These are phyloP conservation scores for Lasiosphaeris hirsuta DNA, from an alignment of 495 filamentous ascomycete species.

Conservation along the genomic window DNA sequence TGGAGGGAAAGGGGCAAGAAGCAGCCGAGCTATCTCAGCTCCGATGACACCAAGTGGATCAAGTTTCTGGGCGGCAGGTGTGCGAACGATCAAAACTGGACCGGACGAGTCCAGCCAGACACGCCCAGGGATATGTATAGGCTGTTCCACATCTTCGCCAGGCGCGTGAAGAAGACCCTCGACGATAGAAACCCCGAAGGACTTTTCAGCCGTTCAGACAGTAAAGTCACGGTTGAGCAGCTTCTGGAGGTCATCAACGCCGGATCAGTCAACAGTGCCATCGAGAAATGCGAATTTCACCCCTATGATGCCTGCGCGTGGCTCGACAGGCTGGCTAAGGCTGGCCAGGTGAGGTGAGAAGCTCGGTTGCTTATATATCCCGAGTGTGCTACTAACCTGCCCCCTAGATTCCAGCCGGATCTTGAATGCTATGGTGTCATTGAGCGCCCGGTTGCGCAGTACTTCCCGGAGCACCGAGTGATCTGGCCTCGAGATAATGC, in stretches of 20 bases:
- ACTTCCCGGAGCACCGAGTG: slow-evolving; percentile 28
- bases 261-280: slow-evolving; percentile 8
- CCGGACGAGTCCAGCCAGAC: slow-evolving; percentile 6
- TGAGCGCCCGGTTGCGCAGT: slow-evolving; percentile 12
- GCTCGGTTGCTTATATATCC: not conserved
- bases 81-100: slow-evolving; percentile 20
- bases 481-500: not conserved
- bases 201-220: slow-evolving; percentile 14
- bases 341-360: slow-evolving; percentile 17
- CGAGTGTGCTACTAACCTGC: not conserved
- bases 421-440: slow-evolving; percentile 26
- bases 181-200: slow-evolving; percentile 21
- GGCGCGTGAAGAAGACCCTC: slow-evolving; percentile 26
- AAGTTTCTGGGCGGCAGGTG: slow-evolving; percentile 17
- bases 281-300: slow-evolving; percentile 20
- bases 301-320: slow-evolving; percentile 27
- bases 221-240: slow-evolving; percentile 21
- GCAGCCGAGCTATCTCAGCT: slow-evolving; percentile 5
- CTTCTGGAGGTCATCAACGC: slow-evolving; percentile 28
- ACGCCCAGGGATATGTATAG: slow-evolving; percentile 16
- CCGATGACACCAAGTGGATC: slow-evolving; percentile 24
- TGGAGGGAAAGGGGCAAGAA: not conserved
- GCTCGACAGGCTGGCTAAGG: slow-evolving; percentile 22
- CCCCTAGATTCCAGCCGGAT: slow-evolving; percentile 19
- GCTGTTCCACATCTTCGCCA: slow-evolving; percentile 29